Evolutionary conservation across 805 yeast genomes (phyloP).

Genomic region (Metschnikowia gruessii): DNA sequence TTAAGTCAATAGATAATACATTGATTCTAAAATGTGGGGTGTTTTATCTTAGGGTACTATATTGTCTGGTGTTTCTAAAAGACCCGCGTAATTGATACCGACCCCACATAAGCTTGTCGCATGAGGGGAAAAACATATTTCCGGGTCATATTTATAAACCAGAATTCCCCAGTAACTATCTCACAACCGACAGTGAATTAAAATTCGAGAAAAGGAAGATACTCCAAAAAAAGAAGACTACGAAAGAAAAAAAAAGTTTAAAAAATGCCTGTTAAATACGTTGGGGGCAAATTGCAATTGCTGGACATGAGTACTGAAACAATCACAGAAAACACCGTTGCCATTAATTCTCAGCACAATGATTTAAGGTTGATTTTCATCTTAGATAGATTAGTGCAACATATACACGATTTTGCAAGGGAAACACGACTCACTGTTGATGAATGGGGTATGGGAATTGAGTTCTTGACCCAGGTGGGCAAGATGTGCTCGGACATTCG

Average conservation of each 20-base stretch:
- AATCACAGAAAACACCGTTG: conserved; percentile 21
- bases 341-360: conserved; percentile 18
- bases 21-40: too few species aligned
- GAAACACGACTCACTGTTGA: conserved; percentile 23
- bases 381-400: conserved; percentile 18
- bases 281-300: conserved; percentile 6
- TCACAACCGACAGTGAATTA: too few species aligned
- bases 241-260: background rate
- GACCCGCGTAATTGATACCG: too few species aligned
- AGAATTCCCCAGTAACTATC: background rate
- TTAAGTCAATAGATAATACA: background rate
- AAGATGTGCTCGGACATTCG: conserved; percentile 22
- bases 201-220: too few species aligned
- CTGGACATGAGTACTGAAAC: conserved; percentile 16
- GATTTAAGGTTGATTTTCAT: conserved; percentile 5
- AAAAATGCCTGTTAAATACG: conserved; percentile 4
- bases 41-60: too few species aligned
- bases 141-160: background rate
- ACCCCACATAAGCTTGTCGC: conserved; percentile 1
- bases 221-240: too few species aligned
- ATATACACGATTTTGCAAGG: conserved; percentile 23
- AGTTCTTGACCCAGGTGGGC: conserved; percentile 22
- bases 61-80: too few species aligned
- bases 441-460: conserved; percentile 22
- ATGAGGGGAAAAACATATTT: conserved; percentile 2